These are phyloP conservation scores for Pichia kluyveri DNA, from an alignment of 805 yeast genomes.

Conservation along the genomic window DNA sequence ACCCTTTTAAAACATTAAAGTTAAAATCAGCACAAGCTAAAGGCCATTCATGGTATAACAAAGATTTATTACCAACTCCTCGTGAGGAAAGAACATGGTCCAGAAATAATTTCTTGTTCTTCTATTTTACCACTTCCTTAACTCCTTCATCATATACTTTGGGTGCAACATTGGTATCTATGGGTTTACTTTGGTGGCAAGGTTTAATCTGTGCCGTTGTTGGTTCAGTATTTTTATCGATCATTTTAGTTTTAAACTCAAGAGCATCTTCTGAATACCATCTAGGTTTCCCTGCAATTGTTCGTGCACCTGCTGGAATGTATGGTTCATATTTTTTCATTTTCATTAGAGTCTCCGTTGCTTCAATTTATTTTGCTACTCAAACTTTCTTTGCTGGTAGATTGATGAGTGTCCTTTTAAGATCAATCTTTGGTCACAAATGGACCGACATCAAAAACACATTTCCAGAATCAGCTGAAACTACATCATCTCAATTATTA, in stretches of 20 bases:
- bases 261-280: constrained; percentile 41
- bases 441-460: constrained; percentile 26
- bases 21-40: constrained; percentile 2
- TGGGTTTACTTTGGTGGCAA: constrained; percentile 16
- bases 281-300: constrained; percentile 38
- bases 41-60: constrained; percentile 13
- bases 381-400: constrained; percentile 40
- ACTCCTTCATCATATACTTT: constrained; percentile 17
- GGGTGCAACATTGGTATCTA: constrained; percentile 14
- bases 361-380: constrained; percentile 37
- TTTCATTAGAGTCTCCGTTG: constrained; percentile 32
- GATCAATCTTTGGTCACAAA: constrained; percentile 24
- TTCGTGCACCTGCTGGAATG: constrained; percentile 37
- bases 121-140: constrained; percentile 15
- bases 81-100: constrained; percentile 26
- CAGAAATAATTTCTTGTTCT: constrained; percentile 7
- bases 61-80: constrained; percentile 28
- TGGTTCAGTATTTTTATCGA: constrained; percentile 20
- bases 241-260: constrained; percentile 36
- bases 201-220: constrained; percentile 13
- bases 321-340: constrained; percentile 35
- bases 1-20: constrained; percentile 9
- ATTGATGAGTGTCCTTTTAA: constrained; percentile 28
- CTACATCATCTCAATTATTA: constrained; percentile 33
- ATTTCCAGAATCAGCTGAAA: constrained; percentile 27